A percentile compares a stretch with the other conserved stretches of the same genome.
These are phyloP conservation scores for Hymenoscyphus linearis DNA, from an alignment of 2,329 filamentous ascomycete genomes.

Conservation along the genomic window DNA sequence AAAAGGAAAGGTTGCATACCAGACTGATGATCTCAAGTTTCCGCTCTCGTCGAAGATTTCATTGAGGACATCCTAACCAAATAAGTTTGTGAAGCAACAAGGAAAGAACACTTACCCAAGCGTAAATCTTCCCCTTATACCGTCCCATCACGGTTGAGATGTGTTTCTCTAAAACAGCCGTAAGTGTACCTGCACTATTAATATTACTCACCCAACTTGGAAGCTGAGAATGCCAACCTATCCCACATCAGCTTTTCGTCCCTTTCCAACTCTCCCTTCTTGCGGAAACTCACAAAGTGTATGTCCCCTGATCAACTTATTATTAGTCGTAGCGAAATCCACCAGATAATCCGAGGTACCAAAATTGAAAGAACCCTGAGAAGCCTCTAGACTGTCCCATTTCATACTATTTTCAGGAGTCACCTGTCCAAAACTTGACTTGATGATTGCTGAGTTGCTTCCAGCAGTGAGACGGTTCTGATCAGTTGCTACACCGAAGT, in stretches of 20 bases:
- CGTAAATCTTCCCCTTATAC: constrained; percentile 58
- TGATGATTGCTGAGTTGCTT: constrained; percentile 52
- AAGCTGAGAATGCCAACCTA: constrained; percentile 57
- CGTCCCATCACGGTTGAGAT: constrained; percentile 50
- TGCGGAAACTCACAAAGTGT: constrained; percentile 60
- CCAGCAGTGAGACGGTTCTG: constrained; percentile 43
- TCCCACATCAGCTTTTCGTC: constrained; percentile 52
- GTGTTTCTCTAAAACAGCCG: constrained; percentile 52
- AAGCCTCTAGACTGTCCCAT: constrained; percentile 54
- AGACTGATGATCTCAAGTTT: constrained; percentile 54
- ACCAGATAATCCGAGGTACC: constrained; percentile 53
- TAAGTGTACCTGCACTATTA: constrained; percentile 46
- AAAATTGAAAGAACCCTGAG: constrained; percentile 50
- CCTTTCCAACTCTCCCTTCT: constrained; percentile 48
- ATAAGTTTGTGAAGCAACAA: constrained; percentile 44
- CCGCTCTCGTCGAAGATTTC: constrained; percentile 51
- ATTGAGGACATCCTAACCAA: constrained; percentile 58
- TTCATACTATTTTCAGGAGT: constrained; percentile 69
- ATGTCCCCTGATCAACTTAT: constrained; percentile 58
- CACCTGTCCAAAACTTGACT: constrained; percentile 57
- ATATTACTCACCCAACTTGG: constrained; percentile 55
- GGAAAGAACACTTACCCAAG: constrained; percentile 35
- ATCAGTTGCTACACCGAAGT: constrained; percentile 55
- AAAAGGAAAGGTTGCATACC: constrained; percentile 30
- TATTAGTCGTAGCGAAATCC: constrained; percentile 50